Conservation (phyloP, 1,284 basidiomycete genomes). For the Cutaneotrichosporon sp. region DNA sequence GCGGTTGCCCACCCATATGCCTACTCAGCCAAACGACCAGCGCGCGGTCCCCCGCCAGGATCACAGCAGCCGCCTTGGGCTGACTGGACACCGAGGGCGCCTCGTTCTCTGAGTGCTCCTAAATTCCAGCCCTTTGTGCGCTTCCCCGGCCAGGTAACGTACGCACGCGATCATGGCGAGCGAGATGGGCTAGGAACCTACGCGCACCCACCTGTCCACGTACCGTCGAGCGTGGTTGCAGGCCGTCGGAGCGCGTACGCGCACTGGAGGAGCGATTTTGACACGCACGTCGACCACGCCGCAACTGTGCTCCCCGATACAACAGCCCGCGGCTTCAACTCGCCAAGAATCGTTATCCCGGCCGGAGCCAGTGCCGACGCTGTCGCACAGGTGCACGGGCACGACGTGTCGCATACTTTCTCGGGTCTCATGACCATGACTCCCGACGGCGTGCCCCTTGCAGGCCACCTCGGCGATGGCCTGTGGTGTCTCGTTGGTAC, state of each 20-base stretch:
- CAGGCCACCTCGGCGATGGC: slow-evolving; percentile 15
- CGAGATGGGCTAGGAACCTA: slow-evolving; percentile 29
- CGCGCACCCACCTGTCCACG: slow-evolving; percentile 20
- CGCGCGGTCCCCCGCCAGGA: neutral
- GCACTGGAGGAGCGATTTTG: slow-evolving; percentile 16
- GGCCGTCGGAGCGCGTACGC: slow-evolving; percentile 16
- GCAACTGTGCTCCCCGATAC: slow-evolving; percentile 12
- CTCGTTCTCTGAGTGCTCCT: neutral
- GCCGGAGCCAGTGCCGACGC: neutral
- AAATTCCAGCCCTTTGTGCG: slow-evolving; percentile 20
- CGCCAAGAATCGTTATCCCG: neutral
- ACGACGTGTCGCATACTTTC: slow-evolving; percentile 12
- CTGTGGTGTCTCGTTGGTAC: slow-evolving; percentile 23
- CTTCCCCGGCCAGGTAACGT: slow-evolving; percentile 23
- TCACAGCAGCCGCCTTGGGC: neutral
- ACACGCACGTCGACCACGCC: slow-evolving; percentile 10
- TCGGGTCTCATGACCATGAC: slow-evolving; percentile 30
- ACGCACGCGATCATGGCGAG: slow-evolving; percentile 28
- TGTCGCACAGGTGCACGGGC: neutral
- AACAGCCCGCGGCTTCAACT: slow-evolving; percentile 13
- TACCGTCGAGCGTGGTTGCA: slow-evolving; percentile 2
- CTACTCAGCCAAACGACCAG: slow-evolving; percentile 1
- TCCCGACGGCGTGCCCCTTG: slow-evolving; percentile 28
- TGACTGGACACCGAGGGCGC: no score
- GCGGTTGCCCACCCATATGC: slow-evolving; percentile 29